These are phyloP conservation scores for Carnegiea gigantea DNA, from an alignment of 179 eudicot species.

Conservation along the genomic window DNA sequence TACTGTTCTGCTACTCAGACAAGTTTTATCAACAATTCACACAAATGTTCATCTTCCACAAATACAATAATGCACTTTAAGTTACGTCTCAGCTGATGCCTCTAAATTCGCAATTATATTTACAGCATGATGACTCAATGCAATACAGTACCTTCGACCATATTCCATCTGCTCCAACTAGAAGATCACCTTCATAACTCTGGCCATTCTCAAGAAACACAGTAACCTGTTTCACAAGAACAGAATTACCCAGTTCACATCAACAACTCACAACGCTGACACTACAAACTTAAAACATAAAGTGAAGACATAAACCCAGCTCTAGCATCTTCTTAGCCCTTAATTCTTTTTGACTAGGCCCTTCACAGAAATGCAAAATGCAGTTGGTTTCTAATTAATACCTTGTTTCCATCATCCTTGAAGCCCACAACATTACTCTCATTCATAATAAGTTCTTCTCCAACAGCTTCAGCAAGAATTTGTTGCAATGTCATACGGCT, in stretches of 20 bases:
- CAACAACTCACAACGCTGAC: background rate
- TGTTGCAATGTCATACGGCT: slow-evolving; percentile 94
- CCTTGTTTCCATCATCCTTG: slow-evolving; percentile 84
- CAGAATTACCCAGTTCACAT: background rate
- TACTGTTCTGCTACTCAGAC: background rate
- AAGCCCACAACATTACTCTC: slow-evolving; percentile 84
- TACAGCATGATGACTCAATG: background rate
- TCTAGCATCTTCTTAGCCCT: background rate
- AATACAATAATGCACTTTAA: background rate
- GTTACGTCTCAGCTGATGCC: background rate
- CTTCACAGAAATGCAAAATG: background rate
- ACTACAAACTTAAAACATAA: background rate
- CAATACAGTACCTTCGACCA: slow-evolving; percentile 73
- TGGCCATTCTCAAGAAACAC: slow-evolving; percentile 81
- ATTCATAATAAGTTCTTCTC: slow-evolving; percentile 73
- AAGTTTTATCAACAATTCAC: background rate
- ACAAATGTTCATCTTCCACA: background rate
- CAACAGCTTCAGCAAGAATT: slow-evolving; percentile 80
- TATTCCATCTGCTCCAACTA: slow-evolving; percentile 99
- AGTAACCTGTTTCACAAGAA: slow-evolving; percentile 54
- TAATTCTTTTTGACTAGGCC: background rate
- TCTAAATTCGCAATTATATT: background rate
- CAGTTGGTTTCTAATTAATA: slow-evolving; percentile 20
- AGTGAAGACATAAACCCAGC: background rate
- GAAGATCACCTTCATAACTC: slow-evolving; percentile 81